These are phyloP conservation scores for Lotmaria passim DNA, from an alignment of 208 protist species.

Conservation along the genomic window DNA sequence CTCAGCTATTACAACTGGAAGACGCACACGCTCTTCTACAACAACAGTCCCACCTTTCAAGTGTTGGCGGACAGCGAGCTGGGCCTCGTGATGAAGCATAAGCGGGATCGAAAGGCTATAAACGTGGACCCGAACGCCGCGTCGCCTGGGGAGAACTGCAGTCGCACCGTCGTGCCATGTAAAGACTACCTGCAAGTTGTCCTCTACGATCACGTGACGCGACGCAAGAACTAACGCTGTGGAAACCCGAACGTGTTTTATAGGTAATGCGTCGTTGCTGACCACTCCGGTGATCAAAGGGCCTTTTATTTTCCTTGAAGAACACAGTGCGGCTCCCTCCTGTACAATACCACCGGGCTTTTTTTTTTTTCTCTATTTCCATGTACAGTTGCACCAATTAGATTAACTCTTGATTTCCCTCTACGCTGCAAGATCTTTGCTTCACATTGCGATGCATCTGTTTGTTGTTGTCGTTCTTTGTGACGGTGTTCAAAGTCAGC, in stretches of 20 bases:
- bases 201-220: slow-evolving; percentile 92
- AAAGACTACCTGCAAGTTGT: slow-evolving; percentile 96
- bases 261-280: background rate
- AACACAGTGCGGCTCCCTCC: too few relatives aligned
- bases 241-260: too few relatives aligned
- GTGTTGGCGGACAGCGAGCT: slow-evolving; percentile 96
- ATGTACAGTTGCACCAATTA: too few relatives aligned
- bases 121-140: slow-evolving; percentile 95
- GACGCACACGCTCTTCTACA: slow-evolving; percentile 95
- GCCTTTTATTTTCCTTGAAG: too few relatives aligned
- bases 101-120: slow-evolving; percentile 98
- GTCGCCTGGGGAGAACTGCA: slow-evolving; percentile 94
- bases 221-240: slow-evolving; percentile 88
- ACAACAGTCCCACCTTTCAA: slow-evolving; percentile 96
- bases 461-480: too few relatives aligned
- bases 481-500: too few relatives aligned
- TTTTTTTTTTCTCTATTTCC: too few relatives aligned
- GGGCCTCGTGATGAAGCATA: slow-evolving; percentile 98
- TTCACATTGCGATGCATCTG: too few relatives aligned
- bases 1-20: slow-evolving; percentile 99
- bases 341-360: too few relatives aligned
- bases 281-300: too few relatives aligned
- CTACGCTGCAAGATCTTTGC: too few relatives aligned
- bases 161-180: slow-evolving; percentile 90
- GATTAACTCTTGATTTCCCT: too few relatives aligned